A percentile compares a stretch with the other conserved stretches of the same genome.
Conservation (phyloP, 164 flowering plant species). For the Sextonia rubra region DNA sequence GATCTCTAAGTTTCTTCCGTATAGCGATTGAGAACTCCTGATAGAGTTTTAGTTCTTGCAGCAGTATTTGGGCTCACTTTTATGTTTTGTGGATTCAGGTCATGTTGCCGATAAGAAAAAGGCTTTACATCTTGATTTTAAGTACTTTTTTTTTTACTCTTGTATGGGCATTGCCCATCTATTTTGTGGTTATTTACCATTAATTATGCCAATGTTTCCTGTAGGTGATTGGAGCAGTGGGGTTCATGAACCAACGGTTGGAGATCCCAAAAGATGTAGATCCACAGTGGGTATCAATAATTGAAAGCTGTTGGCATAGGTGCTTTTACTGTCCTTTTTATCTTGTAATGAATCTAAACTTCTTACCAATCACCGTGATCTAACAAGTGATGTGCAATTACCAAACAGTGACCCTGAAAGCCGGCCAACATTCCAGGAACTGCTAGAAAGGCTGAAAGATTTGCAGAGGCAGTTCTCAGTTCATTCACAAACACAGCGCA, state of each 20-base stretch:
- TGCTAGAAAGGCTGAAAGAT: slow-evolving; percentile 65
- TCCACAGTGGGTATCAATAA: slow-evolving; percentile 72
- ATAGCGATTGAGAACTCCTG: no score
- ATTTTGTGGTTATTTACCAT: not conserved
- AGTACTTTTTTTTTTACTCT: not conserved
- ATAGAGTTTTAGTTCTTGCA: no score
- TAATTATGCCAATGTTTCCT: slow-evolving; percentile 6
- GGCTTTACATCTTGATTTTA: no score
- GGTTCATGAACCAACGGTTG: slow-evolving; percentile 89
- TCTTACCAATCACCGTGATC: not conserved
- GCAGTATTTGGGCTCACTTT: no score
- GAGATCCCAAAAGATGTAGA: slow-evolving; percentile 84
- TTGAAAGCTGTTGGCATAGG: slow-evolving; percentile 96
- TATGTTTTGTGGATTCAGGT: not conserved
- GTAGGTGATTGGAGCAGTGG: slow-evolving; percentile 96
- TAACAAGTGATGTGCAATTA: not conserved
- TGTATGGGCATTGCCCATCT: not conserved
- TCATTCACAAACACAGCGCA: slow-evolving; percentile 54
- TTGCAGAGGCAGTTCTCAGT: slow-evolving; percentile 53
- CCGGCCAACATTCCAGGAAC: slow-evolving; percentile 81
- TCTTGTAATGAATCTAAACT: no score
- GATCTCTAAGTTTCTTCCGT: no score
- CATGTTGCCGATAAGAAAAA: no score
- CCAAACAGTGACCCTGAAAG: slow-evolving; percentile 54
- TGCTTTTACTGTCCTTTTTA: slow-evolving; percentile 15